These are phyloP conservation scores for Paracoccidioides brasiliensis DNA, from an alignment of 2,329 filamentous ascomycete species.

Conservation along the genomic window DNA sequence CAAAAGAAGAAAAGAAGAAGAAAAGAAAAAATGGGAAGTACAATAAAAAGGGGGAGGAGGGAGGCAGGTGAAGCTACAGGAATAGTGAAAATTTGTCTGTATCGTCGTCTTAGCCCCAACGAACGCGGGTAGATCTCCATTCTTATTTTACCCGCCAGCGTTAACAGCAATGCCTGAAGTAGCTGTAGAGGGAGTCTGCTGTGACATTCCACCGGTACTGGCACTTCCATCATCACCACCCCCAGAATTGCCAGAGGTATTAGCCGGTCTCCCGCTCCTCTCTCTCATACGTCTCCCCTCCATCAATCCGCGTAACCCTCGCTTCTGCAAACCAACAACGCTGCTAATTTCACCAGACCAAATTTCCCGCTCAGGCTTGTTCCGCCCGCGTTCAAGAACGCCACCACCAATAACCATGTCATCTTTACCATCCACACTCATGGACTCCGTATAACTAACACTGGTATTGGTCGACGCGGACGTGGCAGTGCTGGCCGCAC, in stretches of 20 bases:
- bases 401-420: slow-evolving; percentile 6
- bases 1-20: not conserved
- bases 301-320: slow-evolving; percentile 84
- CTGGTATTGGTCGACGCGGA: slow-evolving; percentile 28
- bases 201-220: not conserved
- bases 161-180: not conserved
- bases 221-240: not conserved
- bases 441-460: slow-evolving; percentile 27
- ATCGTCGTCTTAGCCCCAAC: not conserved
- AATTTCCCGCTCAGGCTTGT: slow-evolving; percentile 43
- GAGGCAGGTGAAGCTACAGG: not conserved
- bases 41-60: not conserved
- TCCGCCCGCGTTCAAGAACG: slow-evolving; percentile 22
- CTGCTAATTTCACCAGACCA: slow-evolving; percentile 66
- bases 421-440: slow-evolving; percentile 9
- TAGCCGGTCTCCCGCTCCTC: slow-evolving; percentile 17
- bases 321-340: slow-evolving; percentile 90
- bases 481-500: slow-evolving; percentile 25
- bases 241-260: slow-evolving; percentile 8
- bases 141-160: not conserved
- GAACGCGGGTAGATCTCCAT: not conserved
- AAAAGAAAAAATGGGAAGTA: not conserved
- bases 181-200: not conserved
- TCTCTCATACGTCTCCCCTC: slow-evolving; percentile 69
- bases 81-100: not conserved